Evolutionary conservation across 225 moss, liverwort and hornwort genomes (phyloP), one percentile per base, ranked within the genome.

Genomic region (Thuidium tamariscinum): DNA sequence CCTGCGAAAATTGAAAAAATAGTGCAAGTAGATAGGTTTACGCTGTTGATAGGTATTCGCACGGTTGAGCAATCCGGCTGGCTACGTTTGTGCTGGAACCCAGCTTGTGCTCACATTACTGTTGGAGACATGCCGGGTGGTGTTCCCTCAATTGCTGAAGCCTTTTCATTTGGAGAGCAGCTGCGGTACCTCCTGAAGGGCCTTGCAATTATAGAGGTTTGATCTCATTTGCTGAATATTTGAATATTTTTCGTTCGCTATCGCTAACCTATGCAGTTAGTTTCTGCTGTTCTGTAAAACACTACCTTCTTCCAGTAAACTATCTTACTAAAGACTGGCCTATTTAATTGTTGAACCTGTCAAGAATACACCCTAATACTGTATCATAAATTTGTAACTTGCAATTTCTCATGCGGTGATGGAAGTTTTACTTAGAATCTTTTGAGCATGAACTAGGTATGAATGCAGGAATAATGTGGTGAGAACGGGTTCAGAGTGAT

Each of bases 91-190:
- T 93, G 93, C 79, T 93, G 93, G 93, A 90, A 93, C 89, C 93
- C 92, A 10, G 87, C 90, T 68, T 92, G 89, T 86, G 92, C 93
- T 42, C 93, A 93, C 55, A 73, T 93, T 62, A 90, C 82, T 72
- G 84, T 93, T 5, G 90, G 91, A 27, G 89, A 90, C 20, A 8
- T 80, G 12, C 42, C 90, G 18, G 85, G 55, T 20, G 89, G 89
- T 64, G 82, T 88, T 69, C 83, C 88, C 29, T 81, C 92, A 8
- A 77, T 82, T 66, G 86, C 89, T 60, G 93, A 88, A 72, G 87
- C 89, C 57, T 92, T 92, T 78, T 93, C 92, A 36, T 93, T 93
- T 88, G 93, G 93, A 61, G 92, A 93, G 75, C 93, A 93, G 92
- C 92, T 93, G 44, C 86, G 92, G n/a, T 89, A 83, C 79, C 92